Evolutionary conservation across 2,329 filamentous ascomycete genomes (phyloP), one percentile per base, ranked within the genome.

Genomic region (Seiridium cupressi): DNA sequence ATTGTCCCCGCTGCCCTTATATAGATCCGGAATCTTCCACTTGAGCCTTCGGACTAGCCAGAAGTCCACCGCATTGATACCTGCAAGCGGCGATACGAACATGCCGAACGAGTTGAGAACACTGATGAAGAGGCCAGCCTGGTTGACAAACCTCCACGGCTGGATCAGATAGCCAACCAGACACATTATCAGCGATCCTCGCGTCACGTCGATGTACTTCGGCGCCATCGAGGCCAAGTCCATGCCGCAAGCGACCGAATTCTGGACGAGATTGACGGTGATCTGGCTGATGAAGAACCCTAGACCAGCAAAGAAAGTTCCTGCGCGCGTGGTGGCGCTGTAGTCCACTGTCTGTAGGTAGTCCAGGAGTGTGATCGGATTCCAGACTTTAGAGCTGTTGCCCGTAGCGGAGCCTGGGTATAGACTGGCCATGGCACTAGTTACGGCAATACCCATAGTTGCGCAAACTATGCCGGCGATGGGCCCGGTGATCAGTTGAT

Each of bases 31-130:
- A 31, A 66, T 53, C 31, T 61, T 63, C 60, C 60, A 64, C 7
- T 61, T 61, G 10, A 58, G n/a, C 42, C 49, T 58, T n/a, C 62
- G 60, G 18, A 65, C 54, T 36, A 64, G 36, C 62, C 60, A 65
- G 53, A 67, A 66, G 18, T 61, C 64, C 10, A 65, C 61, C 8
- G 57, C 62, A 38, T 64, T 61, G 18, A 65, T 63, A 31, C 62
- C 62, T 32, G 63, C 60, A 1, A 64, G 40, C 35, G 58, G 57
- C 35, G 58, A n/a, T 18, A 60, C 58, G 32, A 60, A 60, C 58
- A 60, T 60, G 38, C 58, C 58, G 34, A 60, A 60, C 5, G 51
- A 48, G 44, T 60, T 60, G 7, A 60, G 44, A 10, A 60, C 58
- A 31, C 44, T 51, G 42, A 60, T 60, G 44, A 60, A 60, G 7